Conservation (phyloP, 306 rosid genomes). For the Fagus sylvatica region DNA sequence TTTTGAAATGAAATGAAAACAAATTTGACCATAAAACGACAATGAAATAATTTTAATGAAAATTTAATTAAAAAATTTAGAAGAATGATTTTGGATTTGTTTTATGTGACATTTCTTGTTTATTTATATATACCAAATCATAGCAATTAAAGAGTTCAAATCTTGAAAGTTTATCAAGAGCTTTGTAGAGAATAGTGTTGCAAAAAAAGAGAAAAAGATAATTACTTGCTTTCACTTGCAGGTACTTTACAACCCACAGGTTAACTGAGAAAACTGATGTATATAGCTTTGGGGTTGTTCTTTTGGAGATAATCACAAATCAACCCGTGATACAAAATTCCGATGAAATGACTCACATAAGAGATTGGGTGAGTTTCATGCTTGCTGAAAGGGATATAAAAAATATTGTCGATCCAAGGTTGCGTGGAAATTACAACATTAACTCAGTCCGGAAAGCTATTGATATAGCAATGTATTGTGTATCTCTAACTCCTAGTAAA, state of each 20-base stretch:
- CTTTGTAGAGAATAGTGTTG: background rate
- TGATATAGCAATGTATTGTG: slow-evolving; percentile 25
- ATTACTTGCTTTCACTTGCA: background rate
- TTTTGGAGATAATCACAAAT: slow-evolving; percentile 12
- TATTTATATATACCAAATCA: background rate
- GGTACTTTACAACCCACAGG: background rate
- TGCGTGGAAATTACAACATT: background rate
- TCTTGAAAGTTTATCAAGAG: too few relatives aligned
- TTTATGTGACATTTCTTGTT: too few relatives aligned
- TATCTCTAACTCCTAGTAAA: background rate
- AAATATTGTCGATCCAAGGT: background rate
- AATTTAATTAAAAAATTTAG: too few relatives aligned
- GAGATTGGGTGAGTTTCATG: slow-evolving; percentile 3
- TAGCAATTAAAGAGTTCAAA: too few relatives aligned
- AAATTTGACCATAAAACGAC: background rate
- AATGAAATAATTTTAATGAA: too few relatives aligned
- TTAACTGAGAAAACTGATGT: slow-evolving; percentile 20
- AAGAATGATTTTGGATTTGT: too few relatives aligned
- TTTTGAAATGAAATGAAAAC: slow-evolving; percentile 10
- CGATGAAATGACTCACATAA: slow-evolving; percentile 2
- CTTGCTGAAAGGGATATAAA: slow-evolving; percentile 11
- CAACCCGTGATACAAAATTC: background rate
- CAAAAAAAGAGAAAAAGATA: background rate
- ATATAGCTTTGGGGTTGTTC: slow-evolving; percentile 26
- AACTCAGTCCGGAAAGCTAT: slow-evolving; percentile 15